phyloP scores from a whole-genome alignment of 2,329 filamentous ascomycete genomes.

The Aspergillus sp. region DNA sequence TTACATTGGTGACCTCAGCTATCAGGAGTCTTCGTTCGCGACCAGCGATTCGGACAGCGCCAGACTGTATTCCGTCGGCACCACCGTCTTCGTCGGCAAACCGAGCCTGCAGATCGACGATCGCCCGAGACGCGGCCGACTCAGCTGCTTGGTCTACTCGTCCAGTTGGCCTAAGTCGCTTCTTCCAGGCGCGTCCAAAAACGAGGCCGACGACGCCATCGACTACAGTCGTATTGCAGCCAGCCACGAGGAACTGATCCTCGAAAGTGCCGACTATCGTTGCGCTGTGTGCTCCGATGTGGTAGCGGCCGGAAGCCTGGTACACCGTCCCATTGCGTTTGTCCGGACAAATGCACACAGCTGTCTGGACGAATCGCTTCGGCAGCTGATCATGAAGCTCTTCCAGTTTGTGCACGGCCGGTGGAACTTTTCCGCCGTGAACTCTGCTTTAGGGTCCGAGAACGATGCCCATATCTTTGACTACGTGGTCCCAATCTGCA shows the following conservation, averaged over 20 bases:
- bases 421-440: constrained; percentile 11
- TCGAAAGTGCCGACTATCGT: constrained; percentile 10
- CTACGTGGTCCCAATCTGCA: constrained; percentile 14
- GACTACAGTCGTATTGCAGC: constrained; percentile 10
- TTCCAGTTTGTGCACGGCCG: constrained; percentile 10
- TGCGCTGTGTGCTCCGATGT: constrained; percentile 12
- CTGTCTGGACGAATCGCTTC: constrained; percentile 1
- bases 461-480: constrained; percentile 12
- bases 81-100: constrained; percentile 10
- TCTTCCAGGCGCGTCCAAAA: constrained; percentile 2
- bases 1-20: not conserved
- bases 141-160: constrained; percentile 11
- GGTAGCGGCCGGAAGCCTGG: constrained; percentile 7
- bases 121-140: constrained; percentile 4
- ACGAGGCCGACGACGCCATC: constrained; percentile 5
- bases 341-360: constrained; percentile 4
- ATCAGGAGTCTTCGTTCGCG: not conserved
- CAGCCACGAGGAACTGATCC: constrained; percentile 11
- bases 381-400: constrained; percentile 8
- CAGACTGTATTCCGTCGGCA: constrained; percentile 4
- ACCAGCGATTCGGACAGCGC: not conserved
- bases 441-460: constrained; percentile 7
- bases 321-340: constrained; percentile 14
- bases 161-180: constrained; percentile 10
- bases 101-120: constrained; percentile 7